Percentiles rank a stretch among this genome's conserved stretches.
Conservation (phyloP, 495 filamentous ascomycete genomes). For the Diplogelasinospora grovesii region DNA sequence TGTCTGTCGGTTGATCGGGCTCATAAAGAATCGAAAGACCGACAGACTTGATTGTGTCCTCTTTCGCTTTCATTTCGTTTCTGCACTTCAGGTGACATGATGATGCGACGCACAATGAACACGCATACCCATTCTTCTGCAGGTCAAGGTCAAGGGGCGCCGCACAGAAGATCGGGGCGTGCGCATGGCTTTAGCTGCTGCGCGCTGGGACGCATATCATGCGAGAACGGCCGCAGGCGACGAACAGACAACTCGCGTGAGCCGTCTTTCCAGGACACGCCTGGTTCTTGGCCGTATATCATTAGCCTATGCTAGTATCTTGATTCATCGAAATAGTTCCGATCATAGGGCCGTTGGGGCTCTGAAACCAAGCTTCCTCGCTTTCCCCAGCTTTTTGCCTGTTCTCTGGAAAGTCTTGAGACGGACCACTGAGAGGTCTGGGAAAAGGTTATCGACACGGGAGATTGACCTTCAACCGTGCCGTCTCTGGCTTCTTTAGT, state of each 20-base stretch:
- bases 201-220: slow-evolving; percentile 4
- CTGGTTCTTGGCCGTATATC: background rate
- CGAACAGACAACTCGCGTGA: background rate
- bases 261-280: slow-evolving; percentile 3
- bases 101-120: background rate
- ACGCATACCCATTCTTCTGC: background rate
- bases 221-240: slow-evolving; percentile 8
- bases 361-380: slow-evolving; percentile 15
- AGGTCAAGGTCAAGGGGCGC: background rate
- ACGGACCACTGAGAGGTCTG: no score
- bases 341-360: background rate
- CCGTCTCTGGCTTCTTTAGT: slow-evolving; percentile 20
- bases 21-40: slow-evolving; percentile 34
- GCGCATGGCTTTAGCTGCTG: slow-evolving; percentile 11
- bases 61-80: slow-evolving; percentile 25
- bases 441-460: slow-evolving; percentile 10
- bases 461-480: slow-evolving; percentile 21
- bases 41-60: slow-evolving; percentile 22
- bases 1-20: slow-evolving; percentile 23
- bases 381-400: slow-evolving; percentile 8
- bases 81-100: slow-evolving; percentile 9
- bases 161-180: slow-evolving; percentile 1
- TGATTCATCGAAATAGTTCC: background rate
- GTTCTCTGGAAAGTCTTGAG: no score
- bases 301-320: slow-evolving; percentile 8